These are phyloP conservation scores for Cardamine resedifolia DNA, from an alignment of 345 rosid species.

Conservation along the genomic window DNA sequence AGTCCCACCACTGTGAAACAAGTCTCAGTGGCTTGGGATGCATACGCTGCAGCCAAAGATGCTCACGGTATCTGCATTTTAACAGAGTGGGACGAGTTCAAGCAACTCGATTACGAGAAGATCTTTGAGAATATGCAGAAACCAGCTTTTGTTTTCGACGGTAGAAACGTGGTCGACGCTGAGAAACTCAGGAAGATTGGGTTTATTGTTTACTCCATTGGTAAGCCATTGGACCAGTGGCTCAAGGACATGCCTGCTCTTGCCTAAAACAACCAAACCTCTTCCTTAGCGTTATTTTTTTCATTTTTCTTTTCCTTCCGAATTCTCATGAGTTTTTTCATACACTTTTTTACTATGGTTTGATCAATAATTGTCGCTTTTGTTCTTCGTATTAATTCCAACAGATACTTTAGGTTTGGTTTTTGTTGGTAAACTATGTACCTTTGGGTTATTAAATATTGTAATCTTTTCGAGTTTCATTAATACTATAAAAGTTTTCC, in stretches of 20 bases:
- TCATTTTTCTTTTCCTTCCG: not conserved
- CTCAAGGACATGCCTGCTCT: conserved; percentile 96
- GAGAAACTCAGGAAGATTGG: conserved; percentile 80
- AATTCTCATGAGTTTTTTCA: conserved; percentile 35
- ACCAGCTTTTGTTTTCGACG: conserved; percentile 87
- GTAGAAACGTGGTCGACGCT: conserved; percentile 64
- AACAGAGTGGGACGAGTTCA: conserved; percentile 97
- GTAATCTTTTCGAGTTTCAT: conserved; percentile 21
- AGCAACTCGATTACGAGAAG: conserved; percentile 66
- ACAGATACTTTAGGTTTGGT: conserved; percentile 24
- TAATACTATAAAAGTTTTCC: not conserved
- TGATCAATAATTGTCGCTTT: conserved; percentile 24
- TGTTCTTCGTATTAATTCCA: conserved; percentile 8
- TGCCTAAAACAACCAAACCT: conserved; percentile 45
- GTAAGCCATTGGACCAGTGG: conserved; percentile 92
- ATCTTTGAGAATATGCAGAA: conserved; percentile 87
- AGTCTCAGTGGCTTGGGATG: conserved; percentile 74
- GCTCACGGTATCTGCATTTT: conserved; percentile 88
- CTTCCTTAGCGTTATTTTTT: conserved; percentile 14
- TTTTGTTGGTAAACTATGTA: conserved; percentile 33
- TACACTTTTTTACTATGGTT: conserved; percentile 18
- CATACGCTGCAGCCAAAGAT: conserved; percentile 72
- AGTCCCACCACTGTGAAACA: conserved; percentile 80
- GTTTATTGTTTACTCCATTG: conserved; percentile 86
- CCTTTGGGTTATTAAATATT: conserved; percentile 20